Conservation (phyloP, 495 filamentous ascomycete genomes). For the Neurospora sp. region DNA sequence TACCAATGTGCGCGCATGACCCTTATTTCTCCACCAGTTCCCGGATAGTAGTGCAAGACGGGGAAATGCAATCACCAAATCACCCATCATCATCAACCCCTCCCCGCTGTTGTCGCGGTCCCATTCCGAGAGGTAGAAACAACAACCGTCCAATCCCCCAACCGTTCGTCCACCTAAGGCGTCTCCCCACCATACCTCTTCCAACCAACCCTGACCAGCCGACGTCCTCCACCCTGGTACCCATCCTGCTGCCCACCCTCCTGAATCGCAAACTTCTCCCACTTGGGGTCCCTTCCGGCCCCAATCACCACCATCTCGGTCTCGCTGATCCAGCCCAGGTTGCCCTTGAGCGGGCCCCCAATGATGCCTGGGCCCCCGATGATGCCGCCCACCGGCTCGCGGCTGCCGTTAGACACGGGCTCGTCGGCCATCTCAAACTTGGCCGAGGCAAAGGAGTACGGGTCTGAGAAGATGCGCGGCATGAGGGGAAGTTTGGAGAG, state of each 20-base stretch:
- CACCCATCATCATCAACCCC: background rate
- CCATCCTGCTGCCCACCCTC: conserved; percentile 49
- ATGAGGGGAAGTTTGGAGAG: conserved; percentile 68
- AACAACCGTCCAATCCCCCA: background rate
- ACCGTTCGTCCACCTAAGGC: background rate
- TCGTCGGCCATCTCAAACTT: conserved; percentile 77
- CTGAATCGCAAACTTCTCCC: conserved; percentile 70
- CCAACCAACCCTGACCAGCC: conserved; percentile 64
- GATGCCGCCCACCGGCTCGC: background rate
- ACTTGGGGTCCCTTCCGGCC: conserved; percentile 69
- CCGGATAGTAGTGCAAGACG: background rate
- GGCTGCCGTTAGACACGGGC: conserved; percentile 28
- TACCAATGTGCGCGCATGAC: background rate
- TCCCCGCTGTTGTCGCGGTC: background rate
- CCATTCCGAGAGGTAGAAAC: no score
- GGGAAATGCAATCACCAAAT: background rate
- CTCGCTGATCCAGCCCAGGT: conserved; percentile 67
- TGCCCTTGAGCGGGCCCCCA: conserved; percentile 53
- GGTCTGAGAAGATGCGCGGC: conserved; percentile 71
- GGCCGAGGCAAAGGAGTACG: conserved; percentile 65
- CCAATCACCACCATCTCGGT: conserved; percentile 62
- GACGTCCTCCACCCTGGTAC: conserved; percentile 39
- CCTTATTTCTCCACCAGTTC: background rate
- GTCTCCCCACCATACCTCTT: conserved; percentile 53
- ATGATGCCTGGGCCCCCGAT: conserved; percentile 26